Percentiles rank a stretch among this genome's conserved stretches.
phyloP scores from a whole-genome alignment of 2,329 filamentous ascomycete genomes.

The Fusarium aywerte region DNA sequence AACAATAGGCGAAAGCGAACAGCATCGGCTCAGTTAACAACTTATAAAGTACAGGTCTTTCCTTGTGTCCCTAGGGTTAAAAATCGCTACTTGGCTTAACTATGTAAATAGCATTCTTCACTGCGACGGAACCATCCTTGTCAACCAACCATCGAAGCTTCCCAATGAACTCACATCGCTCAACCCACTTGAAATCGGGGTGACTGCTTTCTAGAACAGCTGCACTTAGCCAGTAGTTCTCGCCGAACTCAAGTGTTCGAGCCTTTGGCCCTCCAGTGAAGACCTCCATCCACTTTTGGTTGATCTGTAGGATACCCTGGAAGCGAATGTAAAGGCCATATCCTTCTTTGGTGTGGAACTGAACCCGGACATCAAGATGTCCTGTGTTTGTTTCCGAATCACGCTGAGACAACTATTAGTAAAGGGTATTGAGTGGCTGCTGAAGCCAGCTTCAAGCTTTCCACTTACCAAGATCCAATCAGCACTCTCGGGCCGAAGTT shows the following conservation, averaged over 20 bases:
- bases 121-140: background rate
- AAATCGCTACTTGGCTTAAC: background rate
- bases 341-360: background rate
- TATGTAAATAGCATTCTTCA: slow-evolving; percentile 12
- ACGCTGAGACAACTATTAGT: background rate
- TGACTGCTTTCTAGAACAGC: background rate
- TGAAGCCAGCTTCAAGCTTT: background rate
- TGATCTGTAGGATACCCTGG: background rate
- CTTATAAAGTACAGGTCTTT: background rate
- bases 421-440: too few relatives aligned
- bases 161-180: slow-evolving; percentile 4
- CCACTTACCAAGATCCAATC: slow-evolving; percentile 11
- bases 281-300: slow-evolving; percentile 19
- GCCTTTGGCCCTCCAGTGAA: background rate
- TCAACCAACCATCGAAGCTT: slow-evolving; percentile 7
- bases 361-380: slow-evolving; percentile 6
- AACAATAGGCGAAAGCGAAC: background rate
- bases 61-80: fast-evolving
- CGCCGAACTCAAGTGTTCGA: slow-evolving; percentile 9
- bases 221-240: slow-evolving; percentile 9
- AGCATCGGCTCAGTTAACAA: background rate
- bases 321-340: background rate
- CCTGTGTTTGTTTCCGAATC: slow-evolving; percentile 13
- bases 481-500: slow-evolving; percentile 1
- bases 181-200: slow-evolving; percentile 7